Conservation (phyloP, 2,329 filamentous ascomycete genomes). For the Neopestalotiopsis clavispora region DNA sequence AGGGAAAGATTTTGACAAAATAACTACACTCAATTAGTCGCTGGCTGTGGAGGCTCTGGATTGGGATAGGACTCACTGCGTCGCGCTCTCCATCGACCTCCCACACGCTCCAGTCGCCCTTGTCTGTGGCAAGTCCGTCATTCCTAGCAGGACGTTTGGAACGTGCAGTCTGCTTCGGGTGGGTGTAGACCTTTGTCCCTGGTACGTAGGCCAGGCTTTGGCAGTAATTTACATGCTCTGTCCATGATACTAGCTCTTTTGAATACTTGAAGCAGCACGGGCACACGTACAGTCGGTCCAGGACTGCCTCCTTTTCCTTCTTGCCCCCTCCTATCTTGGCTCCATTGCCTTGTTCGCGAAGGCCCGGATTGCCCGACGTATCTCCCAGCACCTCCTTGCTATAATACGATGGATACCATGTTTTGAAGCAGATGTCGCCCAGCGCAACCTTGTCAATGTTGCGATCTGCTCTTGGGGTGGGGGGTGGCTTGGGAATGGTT, state of each 20-base stretch:
- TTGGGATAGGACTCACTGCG: constrained; percentile 55
- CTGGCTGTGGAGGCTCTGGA: not conserved
- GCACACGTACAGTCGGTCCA: constrained; percentile 82
- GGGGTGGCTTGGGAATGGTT: constrained; percentile 26
- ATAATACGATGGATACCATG: constrained; percentile 95
- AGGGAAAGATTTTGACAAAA: constrained; percentile 96
- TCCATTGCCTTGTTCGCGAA: constrained; percentile 26
- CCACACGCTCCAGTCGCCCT: constrained; percentile 84
- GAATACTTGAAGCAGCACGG: constrained; percentile 95
- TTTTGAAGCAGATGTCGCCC: constrained; percentile 81
- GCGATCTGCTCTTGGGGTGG: constrained; percentile 59
- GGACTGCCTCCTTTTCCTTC: constrained; percentile 45
- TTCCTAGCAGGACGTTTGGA: constrained; percentile 36
- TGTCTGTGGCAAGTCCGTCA: constrained; percentile 34
- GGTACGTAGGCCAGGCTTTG: constrained; percentile 56
- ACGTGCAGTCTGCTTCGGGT: constrained; percentile 52
- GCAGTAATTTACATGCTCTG: constrained; percentile 63
- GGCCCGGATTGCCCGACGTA: constrained; percentile 34
- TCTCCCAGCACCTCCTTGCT: constrained; percentile 70
- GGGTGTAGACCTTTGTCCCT: constrained; percentile 75
- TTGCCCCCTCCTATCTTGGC: constrained; percentile 39
- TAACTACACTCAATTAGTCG: constrained; percentile 52
- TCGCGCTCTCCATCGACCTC: constrained; percentile 90
- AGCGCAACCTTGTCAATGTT: constrained; percentile 89
- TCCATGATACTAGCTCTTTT: constrained; percentile 63